These are phyloP conservation scores for Diplodia scrobiculata DNA, from an alignment of 2,329 filamentous ascomycete species.

Conservation along the genomic window DNA sequence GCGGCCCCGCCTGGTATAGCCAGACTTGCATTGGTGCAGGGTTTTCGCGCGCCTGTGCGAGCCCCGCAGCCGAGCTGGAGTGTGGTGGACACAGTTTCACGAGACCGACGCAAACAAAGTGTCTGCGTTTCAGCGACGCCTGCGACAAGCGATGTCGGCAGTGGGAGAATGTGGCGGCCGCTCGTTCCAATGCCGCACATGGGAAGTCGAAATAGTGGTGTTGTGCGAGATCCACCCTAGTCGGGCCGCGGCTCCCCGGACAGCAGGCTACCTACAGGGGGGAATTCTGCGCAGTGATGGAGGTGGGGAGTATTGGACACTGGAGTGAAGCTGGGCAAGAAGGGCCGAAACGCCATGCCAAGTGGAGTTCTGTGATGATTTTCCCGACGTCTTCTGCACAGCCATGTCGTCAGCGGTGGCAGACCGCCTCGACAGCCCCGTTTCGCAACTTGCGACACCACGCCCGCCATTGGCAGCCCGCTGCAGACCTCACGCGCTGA, in stretches of 20 bases:
- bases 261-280: conserved; percentile 11
- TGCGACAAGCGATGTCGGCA: conserved; percentile 16
- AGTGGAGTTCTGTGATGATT: conserved; percentile 23
- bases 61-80: neutral
- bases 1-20: neutral
- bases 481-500: neutral
- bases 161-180: conserved; percentile 7
- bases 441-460: conserved; percentile 20
- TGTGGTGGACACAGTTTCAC: conserved; percentile 6
- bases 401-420: conserved; percentile 25
- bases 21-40: neutral
- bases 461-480: conserved; percentile 9
- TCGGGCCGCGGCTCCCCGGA: conserved; percentile 24
- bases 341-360: conserved; percentile 14
- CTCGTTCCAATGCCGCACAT: conserved; percentile 11
- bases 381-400: conserved; percentile 10
- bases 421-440: conserved; percentile 24
- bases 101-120: neutral
- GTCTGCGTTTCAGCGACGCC: neutral
- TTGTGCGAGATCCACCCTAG: conserved; percentile 23
- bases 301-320: conserved; percentile 17
- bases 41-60: conserved; percentile 14
- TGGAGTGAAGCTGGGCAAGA: conserved; percentile 19
- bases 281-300: neutral
- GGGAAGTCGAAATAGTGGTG: conserved; percentile 5